These are phyloP conservation scores for Chlorella sp. DNA, from an alignment of 139 green algal genomes.

Conservation along the genomic window DNA sequence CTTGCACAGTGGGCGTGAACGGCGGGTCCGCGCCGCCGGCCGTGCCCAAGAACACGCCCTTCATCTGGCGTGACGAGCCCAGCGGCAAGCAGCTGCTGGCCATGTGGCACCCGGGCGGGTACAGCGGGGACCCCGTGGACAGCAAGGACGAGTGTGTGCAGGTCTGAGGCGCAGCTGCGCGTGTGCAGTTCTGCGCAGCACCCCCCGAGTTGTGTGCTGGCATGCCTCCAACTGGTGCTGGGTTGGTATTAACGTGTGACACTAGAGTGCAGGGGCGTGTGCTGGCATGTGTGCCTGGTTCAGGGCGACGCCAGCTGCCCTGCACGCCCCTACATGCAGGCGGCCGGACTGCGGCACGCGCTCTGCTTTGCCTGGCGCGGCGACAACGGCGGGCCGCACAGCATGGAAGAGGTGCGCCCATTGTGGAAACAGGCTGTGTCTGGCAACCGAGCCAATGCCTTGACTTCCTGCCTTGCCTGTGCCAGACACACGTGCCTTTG, in stretches of 20 bases:
- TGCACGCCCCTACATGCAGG: background rate
- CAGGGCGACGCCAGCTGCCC: no score
- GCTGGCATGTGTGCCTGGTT: background rate
- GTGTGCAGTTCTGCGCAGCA: no score
- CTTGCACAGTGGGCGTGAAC: slow-evolving; percentile 46
- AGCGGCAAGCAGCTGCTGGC: slow-evolving; percentile 45
- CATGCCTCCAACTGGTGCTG: no score
- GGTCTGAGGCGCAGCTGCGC: background rate
- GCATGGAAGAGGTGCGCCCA: slow-evolving; percentile 30
- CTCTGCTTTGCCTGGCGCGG: slow-evolving; percentile 52
- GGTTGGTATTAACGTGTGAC: no score
- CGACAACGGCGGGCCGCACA: slow-evolving; percentile 55
- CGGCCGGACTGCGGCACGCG: slow-evolving; percentile 39
- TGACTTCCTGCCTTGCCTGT: background rate
- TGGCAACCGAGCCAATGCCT: no score
- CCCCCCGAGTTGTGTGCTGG: no score
- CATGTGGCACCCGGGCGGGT: slow-evolving; percentile 54
- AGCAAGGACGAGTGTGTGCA: slow-evolving; percentile 41
- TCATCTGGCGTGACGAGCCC: slow-evolving; percentile 48
- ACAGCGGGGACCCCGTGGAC: slow-evolving; percentile 45
- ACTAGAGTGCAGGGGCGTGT: background rate
- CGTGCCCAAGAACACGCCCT: slow-evolving; percentile 49
- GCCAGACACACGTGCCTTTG: no score
- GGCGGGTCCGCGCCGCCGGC: slow-evolving; percentile 45
- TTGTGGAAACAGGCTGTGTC: no score